Base-by-base conservation (phyloP, 768 basidiomycete species). In the Kwoniella europaea region DNA sequence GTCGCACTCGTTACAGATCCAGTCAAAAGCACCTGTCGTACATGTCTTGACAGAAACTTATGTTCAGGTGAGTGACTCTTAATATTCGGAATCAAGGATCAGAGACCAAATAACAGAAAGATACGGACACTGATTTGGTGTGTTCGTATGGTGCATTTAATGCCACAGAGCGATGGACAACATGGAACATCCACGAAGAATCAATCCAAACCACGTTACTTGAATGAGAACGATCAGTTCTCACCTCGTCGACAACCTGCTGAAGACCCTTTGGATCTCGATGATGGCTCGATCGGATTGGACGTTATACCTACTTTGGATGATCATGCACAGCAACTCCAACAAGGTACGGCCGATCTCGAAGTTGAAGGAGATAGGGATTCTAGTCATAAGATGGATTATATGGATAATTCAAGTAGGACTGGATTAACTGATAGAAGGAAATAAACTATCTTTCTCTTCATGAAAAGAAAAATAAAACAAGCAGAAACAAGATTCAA, bases 31-130 rank as follows among this genome's bases (percentile, higher is more conserved):
- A 27, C 29, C 64, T 65, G 56, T 60, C 22, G 64, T 71, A 4
- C 63, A 65, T 43, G 64, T 71, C 43, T 15, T 60, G 29, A 71
- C 69, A 6, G 69, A 71, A 27, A 71, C 69, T 16, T 65, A 65
- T 44, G 46, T 71, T 15, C 63, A 65, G 27, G 69, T 71, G 43
- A 24, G 69, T 66, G 18, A 2, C 42, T 12, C 27, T 27, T 27
- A 27, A 27, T 27, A 27, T 27, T 27, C 27, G 27, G 27, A 27
- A 27, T 27, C 27, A 27, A 27, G 27, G 27, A 27, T 27, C 27
- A 27, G 4, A 27, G 27, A 27, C 1, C 27, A 27, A 27, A 27
- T 27, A 3, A 4, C 27, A 27, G 27, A 27, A 27, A 27, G 27
- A 2, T 27, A 27, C 27, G 27, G 3, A 27, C 27, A 27, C 27